A percentile compares a stretch with the other conserved stretches of the same genome.
These are phyloP conservation scores for Saccharomycopsis amapae DNA, from an alignment of 805 yeast genomes.

Conservation along the genomic window DNA sequence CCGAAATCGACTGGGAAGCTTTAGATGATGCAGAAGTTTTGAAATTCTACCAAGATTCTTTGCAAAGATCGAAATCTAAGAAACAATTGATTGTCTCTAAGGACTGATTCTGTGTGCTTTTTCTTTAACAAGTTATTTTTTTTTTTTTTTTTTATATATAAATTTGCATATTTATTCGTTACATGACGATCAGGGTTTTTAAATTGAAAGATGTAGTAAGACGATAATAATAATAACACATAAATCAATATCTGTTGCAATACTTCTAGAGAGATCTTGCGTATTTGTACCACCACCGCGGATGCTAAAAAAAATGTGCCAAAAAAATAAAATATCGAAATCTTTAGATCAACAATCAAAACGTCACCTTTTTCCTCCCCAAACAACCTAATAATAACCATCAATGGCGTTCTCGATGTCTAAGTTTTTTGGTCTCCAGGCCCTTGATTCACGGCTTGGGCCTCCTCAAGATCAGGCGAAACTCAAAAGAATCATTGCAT, in stretches of 20 bases:
- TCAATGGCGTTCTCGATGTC: background rate
- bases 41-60: conserved; percentile 30
- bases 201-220: too few relatives aligned
- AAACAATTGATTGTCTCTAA: conserved; percentile 38
- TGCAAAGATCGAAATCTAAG: conserved; percentile 34
- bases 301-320: background rate
- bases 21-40: conserved; percentile 34
- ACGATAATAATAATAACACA: too few relatives aligned
- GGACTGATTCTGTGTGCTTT: too few relatives aligned
- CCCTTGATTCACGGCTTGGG: conserved; percentile 13
- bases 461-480: conserved; percentile 10
- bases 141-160: too few relatives aligned
- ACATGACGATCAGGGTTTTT: too few relatives aligned
- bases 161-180: too few relatives aligned
- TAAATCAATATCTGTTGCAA: too few relatives aligned
- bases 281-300: too few relatives aligned
- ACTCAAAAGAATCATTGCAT: conserved; percentile 4
- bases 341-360: too few relatives aligned
- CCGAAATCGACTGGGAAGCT: conserved; percentile 28
- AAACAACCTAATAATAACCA: background rate
- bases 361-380: too few relatives aligned
- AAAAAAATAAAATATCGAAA: background rate
- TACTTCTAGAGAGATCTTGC: too few relatives aligned
- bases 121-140: too few relatives aligned
- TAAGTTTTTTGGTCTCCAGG: conserved; percentile 5